Evolutionary conservation across 2,329 filamentous ascomycete species (phyloP), one percentile per base, ranked within the genome.

Genomic region (Penicillium griseofulvum): DNA sequence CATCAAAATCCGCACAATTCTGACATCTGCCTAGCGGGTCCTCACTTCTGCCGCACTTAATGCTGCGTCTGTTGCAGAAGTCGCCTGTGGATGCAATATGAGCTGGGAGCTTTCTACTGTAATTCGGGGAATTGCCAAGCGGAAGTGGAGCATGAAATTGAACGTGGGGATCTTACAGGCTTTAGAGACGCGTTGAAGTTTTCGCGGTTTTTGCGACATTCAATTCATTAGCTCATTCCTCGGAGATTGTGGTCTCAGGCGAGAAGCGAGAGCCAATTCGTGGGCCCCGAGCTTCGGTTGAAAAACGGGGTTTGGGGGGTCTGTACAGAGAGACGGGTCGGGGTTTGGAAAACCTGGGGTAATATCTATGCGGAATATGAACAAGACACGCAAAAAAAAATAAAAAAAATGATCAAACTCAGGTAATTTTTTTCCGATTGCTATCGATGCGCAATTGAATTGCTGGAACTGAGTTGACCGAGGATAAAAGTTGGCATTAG

Each of bases 1-100:
- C 74, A 46, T 72, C 75, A 62, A 81, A 82, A 57, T 81, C 77
- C 26, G 70, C 68, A 65, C 79, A 81, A 49, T 79, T 82, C 65
- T 80, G 76, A 64, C 80, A 81, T 50, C 73, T 68, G 31, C 66
- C 64, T 57, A 61, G 74, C 68, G 57, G 44, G 43, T 74, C 71
- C 7, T 63, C 63, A 54, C 68, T 71, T 16, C 68, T 71, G 43
- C 68, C 68, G 60, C 79, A 81, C 52, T 76, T 71, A 19, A 80
- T 80, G 61, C 75, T 77, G 37, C 78, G 71, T 53, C 72, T 65
- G 63, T 82, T 78, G 65, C 81, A 83, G 64, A 79, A 78, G 65
- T 83, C 80, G 64, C 76, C 66, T 68, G 43, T 44, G 36, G 26
- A 46, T 51, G 33, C 33, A n/a, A 19, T 10, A 54, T 61, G 39